Percentiles rank a stretch among this genome's conserved stretches.
phyloP scores from a whole-genome alignment of 805 yeast species.

The Wickerhamomyces ciferrii region DNA sequence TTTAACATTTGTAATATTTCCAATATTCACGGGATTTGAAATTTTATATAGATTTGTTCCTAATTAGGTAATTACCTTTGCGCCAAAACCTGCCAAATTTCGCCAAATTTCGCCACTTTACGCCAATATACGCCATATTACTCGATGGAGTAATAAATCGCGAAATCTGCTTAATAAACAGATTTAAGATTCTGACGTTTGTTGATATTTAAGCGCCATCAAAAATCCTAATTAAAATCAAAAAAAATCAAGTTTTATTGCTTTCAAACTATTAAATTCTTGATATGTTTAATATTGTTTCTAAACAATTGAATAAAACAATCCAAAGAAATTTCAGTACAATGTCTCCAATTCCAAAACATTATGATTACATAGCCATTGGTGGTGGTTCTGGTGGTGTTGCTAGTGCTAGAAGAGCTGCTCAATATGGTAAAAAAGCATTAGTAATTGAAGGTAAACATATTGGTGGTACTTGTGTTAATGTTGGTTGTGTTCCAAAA shows the following conservation, averaged over 20 bases:
- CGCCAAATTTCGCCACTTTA: too few relatives aligned
- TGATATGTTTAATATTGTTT: background rate
- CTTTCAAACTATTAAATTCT: background rate
- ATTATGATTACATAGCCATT: conserved; percentile 88
- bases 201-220: too few relatives aligned
- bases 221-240: background rate
- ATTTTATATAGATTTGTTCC: background rate
- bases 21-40: background rate
- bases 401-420: conserved; percentile 97
- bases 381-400: conserved; percentile 99
- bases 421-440: conserved; percentile 86
- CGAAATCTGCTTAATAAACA: background rate
- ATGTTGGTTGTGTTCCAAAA: conserved; percentile 99
- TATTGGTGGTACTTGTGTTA: conserved; percentile 98
- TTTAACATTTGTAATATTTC: background rate
- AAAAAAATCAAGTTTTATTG: background rate
- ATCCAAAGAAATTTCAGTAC: conserved; percentile 6
- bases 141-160: background rate
- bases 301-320: background rate
- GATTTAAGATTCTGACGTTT: too few relatives aligned
- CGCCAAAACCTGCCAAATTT: too few relatives aligned
- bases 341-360: conserved; percentile 56
- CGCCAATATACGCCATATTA: too few relatives aligned
- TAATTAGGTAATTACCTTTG: background rate
- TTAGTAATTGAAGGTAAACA: conserved; percentile 73